phyloP scores from a whole-genome alignment of 73 alveolate genomes.

The Blepharisma stoltei region DNA sequence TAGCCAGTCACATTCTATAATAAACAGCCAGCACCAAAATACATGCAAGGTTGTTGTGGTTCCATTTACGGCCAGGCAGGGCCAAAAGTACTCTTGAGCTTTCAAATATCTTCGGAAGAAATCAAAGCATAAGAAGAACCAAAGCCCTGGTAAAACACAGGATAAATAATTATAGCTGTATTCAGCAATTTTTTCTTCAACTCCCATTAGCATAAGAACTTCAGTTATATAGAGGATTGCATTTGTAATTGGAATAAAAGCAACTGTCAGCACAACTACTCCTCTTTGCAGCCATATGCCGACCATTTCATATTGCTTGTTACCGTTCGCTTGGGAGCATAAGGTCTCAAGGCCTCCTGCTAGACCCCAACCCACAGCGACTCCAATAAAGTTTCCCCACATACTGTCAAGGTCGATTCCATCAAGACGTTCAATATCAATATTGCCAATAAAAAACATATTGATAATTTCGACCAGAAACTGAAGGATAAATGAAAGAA shows the following conservation, averaged over 20 bases:
- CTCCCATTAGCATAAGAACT: slow-evolving; percentile 9
- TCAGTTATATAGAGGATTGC: slow-evolving; percentile 24
- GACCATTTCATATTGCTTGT: slow-evolving; percentile 26
- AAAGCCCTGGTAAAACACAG: slow-evolving; percentile 38
- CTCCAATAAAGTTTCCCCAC: slow-evolving; percentile 29
- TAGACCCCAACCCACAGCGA: slow-evolving; percentile 32
- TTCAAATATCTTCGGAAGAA: slow-evolving; percentile 30
- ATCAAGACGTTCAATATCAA: neutral
- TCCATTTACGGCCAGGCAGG: neutral
- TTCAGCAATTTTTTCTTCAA: slow-evolving; percentile 27
- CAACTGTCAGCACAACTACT: slow-evolving; percentile 18
- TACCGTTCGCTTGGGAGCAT: slow-evolving; percentile 38
- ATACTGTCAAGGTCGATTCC: neutral
- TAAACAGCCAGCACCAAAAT: slow-evolving; percentile 38
- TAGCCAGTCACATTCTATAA: neutral
- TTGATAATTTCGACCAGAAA: neutral
- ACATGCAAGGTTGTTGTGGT: slow-evolving; percentile 21
- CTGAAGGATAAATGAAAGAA: slow-evolving; percentile 4
- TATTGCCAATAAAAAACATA: neutral
- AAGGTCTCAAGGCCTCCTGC: slow-evolving; percentile 37
- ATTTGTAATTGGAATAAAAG: slow-evolving; percentile 37
- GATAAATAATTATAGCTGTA: slow-evolving; percentile 29
- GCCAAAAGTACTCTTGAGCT: slow-evolving; percentile 24
- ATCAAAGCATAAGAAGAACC: slow-evolving; percentile 30
- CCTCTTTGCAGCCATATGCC: slow-evolving; percentile 39